Evolutionary conservation across 129 eudicot genomes (phyloP), one percentile per base, ranked within the genome.

Genomic region (Saussurea involucrata): DNA sequence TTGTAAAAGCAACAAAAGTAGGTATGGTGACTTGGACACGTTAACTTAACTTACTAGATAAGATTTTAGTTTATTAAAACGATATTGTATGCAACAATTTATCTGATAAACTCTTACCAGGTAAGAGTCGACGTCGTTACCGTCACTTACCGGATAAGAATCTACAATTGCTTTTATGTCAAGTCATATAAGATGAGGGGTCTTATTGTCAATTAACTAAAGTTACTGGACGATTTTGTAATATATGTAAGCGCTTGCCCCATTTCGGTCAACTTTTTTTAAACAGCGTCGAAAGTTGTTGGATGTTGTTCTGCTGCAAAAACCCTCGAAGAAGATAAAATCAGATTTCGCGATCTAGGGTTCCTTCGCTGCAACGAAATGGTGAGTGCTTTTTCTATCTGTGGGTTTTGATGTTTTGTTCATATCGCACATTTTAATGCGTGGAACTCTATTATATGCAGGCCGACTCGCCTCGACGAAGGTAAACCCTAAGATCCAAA

Each of bases 401-500:
- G n/a, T 24, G 3, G 15, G 1, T 21, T 32, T 3, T 17, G 25
- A 0, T 24, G 22, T 0, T 22, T 2, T 24, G 2, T 66, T 7
- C 8, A 12, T 58, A 42, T 81, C 3, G n/a, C 84, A 68, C 80
- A 40, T 74, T 24, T n/a, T 72, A 68, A 58, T 63, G 11, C 74
- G 63, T 77, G 10, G 11, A 18, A 73, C 12, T 21, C 5, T 79
- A 12, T 78, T 69, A 27, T 78, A 25, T 71, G 83, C 90, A 91
- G 97, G 93, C 91, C 53, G 97, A 91, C 66, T 88, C 97, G 73
- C 97, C 90, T 80, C 90, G 88, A 22, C 80, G 78, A 80, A 91
- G 97, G 97, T 91, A 73, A 83, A 81, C 82, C 80, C 86, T 83
- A 77, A 68, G 9, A 65, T 65, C 64, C 8, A 63, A 24, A 69